A percentile compares a stretch with the other conserved stretches of the same genome.
Evolutionary conservation across 768 basidiomycete genomes (phyloP).

Genomic region (Psilocybe azurescens): DNA sequence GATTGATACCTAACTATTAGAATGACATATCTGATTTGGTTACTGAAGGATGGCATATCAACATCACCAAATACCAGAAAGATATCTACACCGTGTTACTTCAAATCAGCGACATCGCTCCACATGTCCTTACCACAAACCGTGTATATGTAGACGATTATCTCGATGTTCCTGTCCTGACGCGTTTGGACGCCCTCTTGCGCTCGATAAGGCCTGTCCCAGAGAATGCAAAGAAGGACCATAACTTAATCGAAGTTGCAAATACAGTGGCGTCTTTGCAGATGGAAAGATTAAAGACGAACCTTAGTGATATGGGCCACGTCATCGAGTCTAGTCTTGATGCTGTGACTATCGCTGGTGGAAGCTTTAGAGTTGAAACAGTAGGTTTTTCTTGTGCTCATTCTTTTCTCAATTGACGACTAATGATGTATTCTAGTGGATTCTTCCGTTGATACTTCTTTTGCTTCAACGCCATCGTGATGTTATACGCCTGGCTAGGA

Average conservation of each 20-base stretch:
- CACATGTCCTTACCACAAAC: conserved; percentile 7
- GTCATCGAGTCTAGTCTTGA: conserved; percentile 4
- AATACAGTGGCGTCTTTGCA: conserved; percentile 1
- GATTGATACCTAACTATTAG: not conserved
- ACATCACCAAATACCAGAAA: conserved; percentile 8
- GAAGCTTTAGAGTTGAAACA: conserved; percentile 4
- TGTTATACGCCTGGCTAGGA: conserved; percentile 1
- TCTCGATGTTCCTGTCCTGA: conserved; percentile 5
- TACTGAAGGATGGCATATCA: conserved; percentile 16
- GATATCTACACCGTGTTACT: conserved; percentile 12
- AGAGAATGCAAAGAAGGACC: conserved; percentile 2
- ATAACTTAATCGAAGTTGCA: conserved; percentile 4
- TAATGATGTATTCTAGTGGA: conserved; percentile 5
- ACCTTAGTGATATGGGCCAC: conserved; percentile 11
- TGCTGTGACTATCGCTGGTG: conserved; percentile 9
- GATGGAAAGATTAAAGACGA: conserved; percentile 1
- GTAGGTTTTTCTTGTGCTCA: not conserved
- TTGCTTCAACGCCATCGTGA: conserved; percentile 2
- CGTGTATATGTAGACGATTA: conserved; percentile 13
- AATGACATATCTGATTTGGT: not conserved
- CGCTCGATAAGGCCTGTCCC: conserved; percentile 7
- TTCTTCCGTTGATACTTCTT: conserved; percentile 6
- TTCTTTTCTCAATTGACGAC: not conserved
- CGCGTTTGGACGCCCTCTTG: conserved; percentile 7
- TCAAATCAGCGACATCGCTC: conserved; percentile 6